Base-by-base conservation (phyloP, 306 rosid species). In the Benincasa hispida region DNA sequence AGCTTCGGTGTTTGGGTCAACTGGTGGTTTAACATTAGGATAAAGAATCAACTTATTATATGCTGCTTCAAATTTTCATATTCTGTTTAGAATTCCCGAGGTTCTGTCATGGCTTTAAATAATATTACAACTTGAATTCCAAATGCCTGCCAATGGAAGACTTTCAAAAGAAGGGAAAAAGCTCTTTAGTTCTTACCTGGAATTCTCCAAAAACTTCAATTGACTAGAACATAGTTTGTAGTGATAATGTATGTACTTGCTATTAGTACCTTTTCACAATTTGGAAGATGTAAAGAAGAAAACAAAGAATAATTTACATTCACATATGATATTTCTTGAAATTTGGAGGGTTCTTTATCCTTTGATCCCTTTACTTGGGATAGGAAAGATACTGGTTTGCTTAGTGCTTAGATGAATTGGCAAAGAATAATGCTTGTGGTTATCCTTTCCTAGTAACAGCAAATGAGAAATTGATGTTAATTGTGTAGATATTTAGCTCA, bases 401-500 rank as follows among this genome's bases (percentile, higher is more conserved):
- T 14, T 8, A 15, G 13, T 34, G n/a, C 25, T 32, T 18, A 34
- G 68, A 61, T 30, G 13, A 13, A 59, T 59, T n/a, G 66, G n/a
- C 66, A 28, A 60, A 6, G 41, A 60, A 17, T 7, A 12, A 41
- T 60, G 32, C 11, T 14, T 58, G 22, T 28, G 41, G 8, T 60
- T 5, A 60, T 60, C 39, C 63, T 57, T 57, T 57, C 32, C 21
- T 28, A 4, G 12, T 15, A 21, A 30, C 32, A 27, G 19, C 24
- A 57, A 59, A 57, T 59, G 37, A 24, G 21, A 24, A 10, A 50
- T 28, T 3, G 3, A 18, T 39, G 30, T 22, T 22, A 1, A 2
- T 76, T 55, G 34, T 82, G 76, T 87, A 94, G 98, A 91, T 94
- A 82, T 94, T 94, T 82, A 94, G 86, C 74, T 85, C 98, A 24